Conservation (phyloP, 2,329 filamentous ascomycete species). For the Diaporthe destruens region DNA sequence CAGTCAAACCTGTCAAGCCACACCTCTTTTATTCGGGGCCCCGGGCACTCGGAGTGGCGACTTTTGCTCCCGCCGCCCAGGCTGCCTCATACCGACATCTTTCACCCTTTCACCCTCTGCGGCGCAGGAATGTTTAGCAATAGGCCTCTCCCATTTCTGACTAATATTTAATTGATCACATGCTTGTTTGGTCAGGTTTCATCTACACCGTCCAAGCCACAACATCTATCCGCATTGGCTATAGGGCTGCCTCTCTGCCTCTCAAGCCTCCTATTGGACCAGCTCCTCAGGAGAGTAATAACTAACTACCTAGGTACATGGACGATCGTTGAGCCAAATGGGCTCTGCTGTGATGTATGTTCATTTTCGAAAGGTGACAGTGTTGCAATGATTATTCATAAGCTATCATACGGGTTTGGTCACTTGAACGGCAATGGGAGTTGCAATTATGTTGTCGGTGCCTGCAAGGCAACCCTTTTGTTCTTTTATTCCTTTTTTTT, state of each 20-base stretch:
- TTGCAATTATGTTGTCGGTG: constrained; percentile 9
- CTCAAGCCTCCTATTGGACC: too few species aligned
- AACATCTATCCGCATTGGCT: too few species aligned
- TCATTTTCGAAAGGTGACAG: too few species aligned
- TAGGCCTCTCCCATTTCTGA: neutral
- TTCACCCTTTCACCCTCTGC: too few species aligned
- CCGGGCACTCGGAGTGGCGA: constrained; percentile 12
- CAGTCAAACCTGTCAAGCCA: constrained; percentile 5
- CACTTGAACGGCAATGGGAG: constrained; percentile 4
- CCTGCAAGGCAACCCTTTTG: constrained; percentile 26
- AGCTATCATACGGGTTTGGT: neutral
- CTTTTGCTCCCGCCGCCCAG: neutral
- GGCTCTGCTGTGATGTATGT: too few species aligned
- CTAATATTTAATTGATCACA: neutral
- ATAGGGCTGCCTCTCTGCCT: too few species aligned
- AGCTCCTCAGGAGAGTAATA: too few species aligned
- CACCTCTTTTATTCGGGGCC: neutral
- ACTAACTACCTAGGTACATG: too few species aligned
- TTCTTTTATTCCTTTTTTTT: constrained; percentile 36
- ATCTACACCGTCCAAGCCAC: too few species aligned
- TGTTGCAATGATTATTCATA: too few species aligned
- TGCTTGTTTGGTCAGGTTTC: neutral
- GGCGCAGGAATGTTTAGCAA: neutral
- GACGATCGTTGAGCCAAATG: too few species aligned
- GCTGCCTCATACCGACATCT: constrained; percentile 7